Percentiles rank a stretch among this genome's conserved stretches.
Conservation (phyloP, 2,329 filamentous ascomycete species). For the Colletotrichum orchidophilum region DNA sequence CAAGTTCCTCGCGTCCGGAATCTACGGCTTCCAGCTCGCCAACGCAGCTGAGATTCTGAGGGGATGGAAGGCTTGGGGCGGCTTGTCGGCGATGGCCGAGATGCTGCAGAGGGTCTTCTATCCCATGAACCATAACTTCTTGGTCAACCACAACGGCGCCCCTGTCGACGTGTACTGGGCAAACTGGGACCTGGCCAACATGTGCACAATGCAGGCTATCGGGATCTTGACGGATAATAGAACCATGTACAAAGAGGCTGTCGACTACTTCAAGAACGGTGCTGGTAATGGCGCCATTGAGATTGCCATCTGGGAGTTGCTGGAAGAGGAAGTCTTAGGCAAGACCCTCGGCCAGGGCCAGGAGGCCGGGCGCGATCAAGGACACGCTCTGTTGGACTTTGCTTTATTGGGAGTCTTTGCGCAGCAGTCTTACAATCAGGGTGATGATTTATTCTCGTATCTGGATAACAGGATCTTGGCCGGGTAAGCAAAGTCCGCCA, state of each 20-base stretch:
- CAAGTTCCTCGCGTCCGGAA: conserved; percentile 49
- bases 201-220: conserved; percentile 51
- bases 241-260: conserved; percentile 49
- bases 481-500: conserved; percentile 39
- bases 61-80: conserved; percentile 44
- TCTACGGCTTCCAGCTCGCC: conserved; percentile 57
- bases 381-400: conserved; percentile 52
- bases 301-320: conserved; percentile 44
- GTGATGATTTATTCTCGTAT: conserved; percentile 49
- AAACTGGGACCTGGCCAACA: conserved; percentile 57
- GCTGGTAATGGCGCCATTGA: conserved; percentile 48
- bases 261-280: conserved; percentile 52
- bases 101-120: conserved; percentile 51
- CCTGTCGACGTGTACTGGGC: conserved; percentile 48
- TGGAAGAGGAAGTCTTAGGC: conserved; percentile 40
- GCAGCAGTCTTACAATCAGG: conserved; percentile 54
- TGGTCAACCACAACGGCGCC: conserved; percentile 47
- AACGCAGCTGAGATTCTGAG: conserved; percentile 56
- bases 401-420: conserved; percentile 50
- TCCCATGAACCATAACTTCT: conserved; percentile 48
- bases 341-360: conserved; percentile 49
- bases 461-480: conserved; percentile 46
- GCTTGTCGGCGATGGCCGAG: conserved; percentile 36
- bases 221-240: conserved; percentile 53
- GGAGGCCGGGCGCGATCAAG: conserved; percentile 56